phyloP scores from a whole-genome alignment of 2,329 filamentous ascomycete genomes.

The Capronia coronata region DNA sequence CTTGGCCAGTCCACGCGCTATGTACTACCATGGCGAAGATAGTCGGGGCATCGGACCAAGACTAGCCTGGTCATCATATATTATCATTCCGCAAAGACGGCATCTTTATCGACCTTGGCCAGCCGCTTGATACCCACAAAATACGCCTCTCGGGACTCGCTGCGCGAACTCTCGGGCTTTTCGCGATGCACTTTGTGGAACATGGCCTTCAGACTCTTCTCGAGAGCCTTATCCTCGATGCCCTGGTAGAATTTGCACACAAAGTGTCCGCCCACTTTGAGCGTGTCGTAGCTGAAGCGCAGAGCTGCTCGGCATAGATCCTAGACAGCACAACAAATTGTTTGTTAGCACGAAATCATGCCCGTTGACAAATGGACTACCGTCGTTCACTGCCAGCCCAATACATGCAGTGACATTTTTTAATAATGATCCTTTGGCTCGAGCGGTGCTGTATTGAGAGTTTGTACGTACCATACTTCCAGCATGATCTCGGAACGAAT shows the following conservation, averaged over 20 bases:
- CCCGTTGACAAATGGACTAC: too few relatives aligned
- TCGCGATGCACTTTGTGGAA: conserved; percentile 77
- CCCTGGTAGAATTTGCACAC: conserved; percentile 98
- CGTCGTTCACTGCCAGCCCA: too few relatives aligned
- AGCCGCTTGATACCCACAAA: conserved; percentile 75
- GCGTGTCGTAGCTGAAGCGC: conserved; percentile 74
- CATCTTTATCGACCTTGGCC: conserved; percentile 41
- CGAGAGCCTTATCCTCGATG: conserved; percentile 71
- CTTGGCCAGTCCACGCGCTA: too few relatives aligned
- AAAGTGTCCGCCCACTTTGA: conserved; percentile 78
- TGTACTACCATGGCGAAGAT: too few relatives aligned
- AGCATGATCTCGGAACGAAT: conserved; percentile 76
- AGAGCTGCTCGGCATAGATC: conserved; percentile 85
- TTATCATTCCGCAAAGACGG: conserved; percentile 36
- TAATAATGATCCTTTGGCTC: too few relatives aligned
- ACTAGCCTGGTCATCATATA: not conserved
- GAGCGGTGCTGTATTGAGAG: too few relatives aligned
- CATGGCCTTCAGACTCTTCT: conserved; percentile 64
- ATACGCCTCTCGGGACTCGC: conserved; percentile 75
- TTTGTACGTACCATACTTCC: conserved; percentile 75
- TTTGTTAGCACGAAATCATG: not conserved
- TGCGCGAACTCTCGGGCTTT: conserved; percentile 86
- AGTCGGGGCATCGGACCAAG: not conserved
- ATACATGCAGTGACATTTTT: too few relatives aligned
- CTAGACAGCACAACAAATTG: conserved; percentile 45